phyloP scores from a whole-genome alignment of 2,329 filamentous ascomycete genomes.

The Cryphonectria parasitica region DNA sequence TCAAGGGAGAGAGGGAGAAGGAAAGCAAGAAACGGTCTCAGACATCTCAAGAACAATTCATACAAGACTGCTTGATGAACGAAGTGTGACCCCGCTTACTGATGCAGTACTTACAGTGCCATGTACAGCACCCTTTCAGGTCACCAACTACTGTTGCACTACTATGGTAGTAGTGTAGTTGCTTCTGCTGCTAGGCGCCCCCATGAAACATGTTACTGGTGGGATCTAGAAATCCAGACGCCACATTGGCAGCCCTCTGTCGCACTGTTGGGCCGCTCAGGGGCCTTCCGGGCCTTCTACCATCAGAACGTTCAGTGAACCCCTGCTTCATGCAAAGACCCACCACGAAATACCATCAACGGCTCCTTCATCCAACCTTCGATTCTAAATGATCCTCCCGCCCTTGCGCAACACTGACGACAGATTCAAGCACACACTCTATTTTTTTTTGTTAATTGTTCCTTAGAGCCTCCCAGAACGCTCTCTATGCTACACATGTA shows the following conservation, averaged over 20 bases:
- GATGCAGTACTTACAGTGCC: too few relatives aligned
- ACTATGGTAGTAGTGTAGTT: too few relatives aligned
- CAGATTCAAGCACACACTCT: neutral
- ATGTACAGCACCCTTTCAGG: too few relatives aligned
- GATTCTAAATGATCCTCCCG: slow-evolving; percentile 1
- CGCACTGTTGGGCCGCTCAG: neutral
- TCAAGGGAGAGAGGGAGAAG: too few relatives aligned
- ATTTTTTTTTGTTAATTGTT: neutral
- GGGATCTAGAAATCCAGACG: too few relatives aligned
- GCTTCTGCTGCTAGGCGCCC: too few relatives aligned
- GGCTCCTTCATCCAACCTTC: neutral
- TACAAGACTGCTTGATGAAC: neutral
- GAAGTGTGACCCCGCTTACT: too few relatives aligned
- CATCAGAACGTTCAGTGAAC: too few relatives aligned
- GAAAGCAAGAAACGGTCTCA: neutral
- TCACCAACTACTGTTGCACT: too few relatives aligned
- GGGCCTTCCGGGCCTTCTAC: too few relatives aligned
- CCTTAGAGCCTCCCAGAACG: neutral
- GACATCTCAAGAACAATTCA: neutral
- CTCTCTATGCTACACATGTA: neutral
- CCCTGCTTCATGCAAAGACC: neutral
- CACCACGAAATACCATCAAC: neutral
- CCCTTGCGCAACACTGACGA: neutral
- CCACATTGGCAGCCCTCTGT: too few relatives aligned
- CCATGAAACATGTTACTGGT: too few relatives aligned